Evolutionary conservation across 129 eudicot species (phyloP), one percentile per base, ranked within the genome.

Genomic region (Helianthus tuberosus): DNA sequence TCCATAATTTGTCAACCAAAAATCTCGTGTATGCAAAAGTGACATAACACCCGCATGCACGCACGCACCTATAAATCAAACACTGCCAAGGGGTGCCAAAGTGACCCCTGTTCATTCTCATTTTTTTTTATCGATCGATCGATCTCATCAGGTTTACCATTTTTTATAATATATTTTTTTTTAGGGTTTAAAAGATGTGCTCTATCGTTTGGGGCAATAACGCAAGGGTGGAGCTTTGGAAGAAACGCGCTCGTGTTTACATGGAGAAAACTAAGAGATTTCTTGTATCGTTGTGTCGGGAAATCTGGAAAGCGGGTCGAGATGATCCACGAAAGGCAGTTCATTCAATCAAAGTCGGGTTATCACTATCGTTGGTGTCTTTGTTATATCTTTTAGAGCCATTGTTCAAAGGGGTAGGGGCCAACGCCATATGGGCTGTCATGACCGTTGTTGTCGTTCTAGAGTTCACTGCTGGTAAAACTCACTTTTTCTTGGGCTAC

Each of bases 371-470:
- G n/a, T 43, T 83, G 11, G 86, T 73, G 14, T 83, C 86, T 5
- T 54, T 78, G 62, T 52, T 83, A 17, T 83, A 78, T 57, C 74
- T 78, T 55, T 64, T 78, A 13, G 83, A 78, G 41, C 86, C 86
- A 8, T 64, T 83, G 36, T 83, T 73, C 68, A 55, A 78, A 43
- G 86, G 80, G 63, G 50, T 78, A 11, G 86, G 83, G 8, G 60
- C 66, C 53, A 83, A 78, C 14, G 78, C 75, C 5, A 78, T 83
- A 14, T 83, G 86, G 86, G 83, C 86, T 68, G 80, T 83, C 61
- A 74, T 83, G 70, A 83, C 86, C 29, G 83, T 83, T 38, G 75
- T 83, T 6, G 80, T 83, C 6, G 83, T 83, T 59, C 86, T 83
- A 8, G 86, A 83, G 66, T 83, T 83, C 86, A 83, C 83, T 10